Evolutionary conservation across 1,284 basidiomycete genomes (phyloP).

Genomic region (Pyrrhoderma lamaoense): DNA sequence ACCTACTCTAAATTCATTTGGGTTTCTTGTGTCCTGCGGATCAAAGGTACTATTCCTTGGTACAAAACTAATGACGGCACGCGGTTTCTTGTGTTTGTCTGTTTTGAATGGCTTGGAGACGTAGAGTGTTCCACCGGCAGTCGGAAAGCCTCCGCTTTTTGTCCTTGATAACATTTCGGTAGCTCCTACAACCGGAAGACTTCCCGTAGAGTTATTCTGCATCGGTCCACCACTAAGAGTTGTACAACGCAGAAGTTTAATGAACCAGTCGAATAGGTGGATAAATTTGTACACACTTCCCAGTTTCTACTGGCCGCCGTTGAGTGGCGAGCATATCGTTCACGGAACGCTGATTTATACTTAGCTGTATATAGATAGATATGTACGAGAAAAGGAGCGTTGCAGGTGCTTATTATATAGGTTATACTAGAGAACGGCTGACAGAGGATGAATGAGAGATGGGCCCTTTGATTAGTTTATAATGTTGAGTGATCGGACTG

Average conservation of each 20-base stretch:
- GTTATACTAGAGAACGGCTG: too few species aligned
- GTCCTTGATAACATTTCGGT: slow-evolving; percentile 21
- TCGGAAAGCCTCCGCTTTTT: slow-evolving; percentile 42
- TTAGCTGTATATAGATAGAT: too few species aligned
- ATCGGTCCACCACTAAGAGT: neutral
- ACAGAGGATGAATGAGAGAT: too few species aligned
- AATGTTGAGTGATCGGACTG: neutral
- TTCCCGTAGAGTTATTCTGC: neutral
- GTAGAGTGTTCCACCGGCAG: slow-evolving; percentile 59
- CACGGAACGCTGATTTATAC: too few species aligned
- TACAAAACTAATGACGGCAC: slow-evolving; percentile 74
- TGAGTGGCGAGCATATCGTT: too few species aligned
- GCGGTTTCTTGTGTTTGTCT: slow-evolving; percentile 55
- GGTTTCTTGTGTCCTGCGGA: slow-evolving; percentile 61
- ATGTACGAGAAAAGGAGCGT: too few species aligned
- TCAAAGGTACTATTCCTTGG: slow-evolving; percentile 84
- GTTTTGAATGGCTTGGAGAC: slow-evolving; percentile 70
- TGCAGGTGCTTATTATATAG: too few species aligned
- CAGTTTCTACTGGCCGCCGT: too few species aligned
- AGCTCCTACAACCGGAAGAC: neutral
- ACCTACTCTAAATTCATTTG: slow-evolving; percentile 81
- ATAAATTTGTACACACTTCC: too few species aligned
- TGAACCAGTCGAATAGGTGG: too few species aligned
- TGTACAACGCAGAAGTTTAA: too few species aligned
- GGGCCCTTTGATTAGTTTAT: too few species aligned